Evolutionary conservation across 805 yeast genomes (phyloP).

Genomic region (Candida verbasci): DNA sequence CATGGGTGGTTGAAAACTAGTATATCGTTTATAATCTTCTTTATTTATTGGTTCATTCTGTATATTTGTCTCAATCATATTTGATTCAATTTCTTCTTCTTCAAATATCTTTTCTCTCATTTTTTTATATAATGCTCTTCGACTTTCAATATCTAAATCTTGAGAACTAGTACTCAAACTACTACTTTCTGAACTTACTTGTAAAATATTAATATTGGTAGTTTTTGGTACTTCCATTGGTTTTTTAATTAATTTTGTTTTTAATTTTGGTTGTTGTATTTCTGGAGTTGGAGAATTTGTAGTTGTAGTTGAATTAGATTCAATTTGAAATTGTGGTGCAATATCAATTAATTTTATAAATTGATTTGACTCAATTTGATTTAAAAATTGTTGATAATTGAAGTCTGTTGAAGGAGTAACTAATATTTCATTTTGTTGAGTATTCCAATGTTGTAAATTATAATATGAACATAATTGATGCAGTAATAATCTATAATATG

Average conservation of each 20-base stretch:
- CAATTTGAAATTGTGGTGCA: constrained; percentile 6
- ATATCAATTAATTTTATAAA: constrained; percentile 10
- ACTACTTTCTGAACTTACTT: not conserved
- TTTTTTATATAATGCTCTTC: constrained; percentile 33
- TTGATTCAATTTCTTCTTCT: constrained; percentile 9
- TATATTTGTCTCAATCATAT: too few species aligned
- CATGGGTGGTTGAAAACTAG: not conserved
- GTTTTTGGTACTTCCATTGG: not conserved
- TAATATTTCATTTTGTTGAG: constrained; percentile 16
- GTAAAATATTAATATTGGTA: not conserved
- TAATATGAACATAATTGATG: constrained; percentile 72
- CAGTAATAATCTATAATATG: constrained; percentile 61
- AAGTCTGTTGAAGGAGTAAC: constrained; percentile 14
- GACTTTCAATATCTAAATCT: constrained; percentile 16
- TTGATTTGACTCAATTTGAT: constrained; percentile 2
- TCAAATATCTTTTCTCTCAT: constrained; percentile 36
- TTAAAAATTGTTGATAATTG: constrained; percentile 12
- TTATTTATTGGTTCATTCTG: constrained; percentile 6
- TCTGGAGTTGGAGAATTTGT: not conserved
- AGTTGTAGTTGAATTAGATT: not conserved
- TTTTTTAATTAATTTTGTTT: constrained; percentile 14
- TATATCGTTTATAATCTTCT: not conserved
- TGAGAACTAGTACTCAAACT: too few species aligned
- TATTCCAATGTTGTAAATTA: constrained; percentile 47
- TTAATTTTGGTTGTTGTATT: constrained; percentile 3